Evolutionary conservation across 2,329 filamentous ascomycete genomes (phyloP).

Genomic region (Rutstroemia sp.): DNA sequence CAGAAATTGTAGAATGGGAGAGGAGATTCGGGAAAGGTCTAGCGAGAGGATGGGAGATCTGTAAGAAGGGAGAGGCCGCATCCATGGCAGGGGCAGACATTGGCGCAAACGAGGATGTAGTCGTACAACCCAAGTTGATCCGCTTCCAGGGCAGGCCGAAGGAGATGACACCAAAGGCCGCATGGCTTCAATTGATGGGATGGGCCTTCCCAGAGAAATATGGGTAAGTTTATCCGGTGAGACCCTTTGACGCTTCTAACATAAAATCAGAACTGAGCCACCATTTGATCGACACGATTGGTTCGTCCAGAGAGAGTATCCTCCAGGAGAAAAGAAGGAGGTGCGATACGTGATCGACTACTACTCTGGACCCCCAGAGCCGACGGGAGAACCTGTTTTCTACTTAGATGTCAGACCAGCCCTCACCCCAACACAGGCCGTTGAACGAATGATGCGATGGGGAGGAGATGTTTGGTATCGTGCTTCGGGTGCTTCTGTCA

Average conservation of each 20-base stretch:
- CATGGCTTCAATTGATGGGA: slow-evolving; percentile 72
- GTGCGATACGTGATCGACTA: slow-evolving; percentile 96
- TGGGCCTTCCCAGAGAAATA: slow-evolving; percentile 74
- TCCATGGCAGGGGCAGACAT: slow-evolving; percentile 35
- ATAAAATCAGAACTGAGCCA: slow-evolving; percentile 56
- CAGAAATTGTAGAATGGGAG: slow-evolving; percentile 92
- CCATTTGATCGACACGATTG: slow-evolving; percentile 98
- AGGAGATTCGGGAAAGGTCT: slow-evolving; percentile 72
- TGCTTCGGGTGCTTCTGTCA: slow-evolving; percentile 25
- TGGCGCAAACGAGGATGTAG: slow-evolving; percentile 45
- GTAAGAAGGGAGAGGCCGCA: slow-evolving; percentile 66
- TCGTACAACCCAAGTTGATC: slow-evolving; percentile 63
- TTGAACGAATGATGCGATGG: slow-evolving; percentile 81
- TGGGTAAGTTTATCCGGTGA: slow-evolving; percentile 44
- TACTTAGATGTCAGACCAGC: slow-evolving; percentile 91
- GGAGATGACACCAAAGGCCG: slow-evolving; percentile 87
- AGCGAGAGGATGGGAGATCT: slow-evolving; percentile 63
- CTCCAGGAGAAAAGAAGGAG: slow-evolving; percentile 58
- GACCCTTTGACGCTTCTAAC: slow-evolving; percentile 10
- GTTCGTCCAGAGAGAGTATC: slow-evolving; percentile 71
- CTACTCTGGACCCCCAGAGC: slow-evolving; percentile 68
- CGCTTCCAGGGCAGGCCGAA: slow-evolving; percentile 84
- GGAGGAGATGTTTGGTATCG: slow-evolving; percentile 85
- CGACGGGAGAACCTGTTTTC: slow-evolving; percentile 87
- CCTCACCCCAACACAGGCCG: slow-evolving; percentile 69